Conservation (phyloP, 176 grass and related monocot species). For the Themeda triandra region DNA sequence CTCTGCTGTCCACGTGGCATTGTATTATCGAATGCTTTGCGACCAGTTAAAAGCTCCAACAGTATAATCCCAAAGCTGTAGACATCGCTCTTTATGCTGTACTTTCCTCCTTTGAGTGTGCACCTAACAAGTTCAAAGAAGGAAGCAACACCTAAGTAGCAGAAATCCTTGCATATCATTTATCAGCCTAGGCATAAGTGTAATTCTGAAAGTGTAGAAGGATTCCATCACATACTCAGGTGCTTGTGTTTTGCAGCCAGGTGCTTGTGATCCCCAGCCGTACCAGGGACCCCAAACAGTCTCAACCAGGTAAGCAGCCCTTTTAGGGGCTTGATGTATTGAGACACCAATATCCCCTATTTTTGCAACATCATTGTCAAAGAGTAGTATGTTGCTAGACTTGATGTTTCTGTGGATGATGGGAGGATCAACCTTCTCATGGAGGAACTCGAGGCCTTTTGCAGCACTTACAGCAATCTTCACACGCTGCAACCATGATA, state of each 20-base stretch:
- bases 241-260: neutral
- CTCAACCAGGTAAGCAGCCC: too few relatives aligned
- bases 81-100: slow-evolving; percentile 31
- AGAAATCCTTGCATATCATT: neutral
- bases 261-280: too few relatives aligned
- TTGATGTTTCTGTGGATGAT: slow-evolving; percentile 56
- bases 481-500: slow-evolving; percentile 43
- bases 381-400: slow-evolving; percentile 63
- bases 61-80: slow-evolving; percentile 51
- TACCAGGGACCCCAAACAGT: too few relatives aligned
- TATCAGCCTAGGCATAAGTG: neutral
- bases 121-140: slow-evolving; percentile 13
- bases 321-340: too few relatives aligned
- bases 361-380: slow-evolving; percentile 43
- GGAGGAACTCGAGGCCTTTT: slow-evolving; percentile 51
- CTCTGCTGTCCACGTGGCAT: neutral
- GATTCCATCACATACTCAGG: slow-evolving; percentile 42
- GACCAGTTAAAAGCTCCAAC: slow-evolving; percentile 50
- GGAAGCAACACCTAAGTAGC: neutral
- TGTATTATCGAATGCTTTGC: slow-evolving; percentile 19
- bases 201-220: neutral
- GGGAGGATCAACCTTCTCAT: slow-evolving; percentile 35
- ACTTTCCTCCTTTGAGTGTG: slow-evolving; percentile 8
- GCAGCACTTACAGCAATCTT: slow-evolving; percentile 50
- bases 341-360: slow-evolving; percentile 32